A percentile compares a stretch with the other conserved stretches of the same genome.
phyloP scores from a whole-genome alignment of 2,329 filamentous ascomycete genomes.

The Trichoderma guizhouense region DNA sequence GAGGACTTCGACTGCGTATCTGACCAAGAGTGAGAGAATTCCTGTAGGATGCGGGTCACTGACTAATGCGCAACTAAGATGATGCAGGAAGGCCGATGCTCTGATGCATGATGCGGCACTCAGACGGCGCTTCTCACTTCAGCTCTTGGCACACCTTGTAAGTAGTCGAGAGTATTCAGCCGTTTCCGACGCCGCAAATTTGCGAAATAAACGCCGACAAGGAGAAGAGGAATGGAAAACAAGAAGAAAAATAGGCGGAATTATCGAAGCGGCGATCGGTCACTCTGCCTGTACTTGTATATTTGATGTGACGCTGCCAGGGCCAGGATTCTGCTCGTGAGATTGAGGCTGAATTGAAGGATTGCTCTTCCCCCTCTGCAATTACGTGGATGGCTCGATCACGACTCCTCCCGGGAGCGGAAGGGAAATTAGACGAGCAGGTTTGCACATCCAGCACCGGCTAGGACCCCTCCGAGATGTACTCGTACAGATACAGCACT shows the following conservation, averaged over 20 bases:
- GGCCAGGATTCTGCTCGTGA: constrained; percentile 5
- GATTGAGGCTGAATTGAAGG: constrained; percentile 16
- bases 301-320: neutral
- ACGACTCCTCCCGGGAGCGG: constrained; percentile 2
- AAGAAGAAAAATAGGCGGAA: neutral
- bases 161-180: neutral
- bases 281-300: neutral
- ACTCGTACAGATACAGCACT: neutral
- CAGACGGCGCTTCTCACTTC: neutral
- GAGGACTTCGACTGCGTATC: neutral
- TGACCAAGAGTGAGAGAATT: neutral
- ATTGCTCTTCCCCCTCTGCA: neutral
- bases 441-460: neutral
- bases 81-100: constrained; percentile 3
- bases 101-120: constrained; percentile 10
- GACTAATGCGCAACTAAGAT: neutral
- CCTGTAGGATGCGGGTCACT: neutral
- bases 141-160: neutral
- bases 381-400: constrained; percentile 8
- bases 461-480: neutral
- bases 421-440: constrained; percentile 11
- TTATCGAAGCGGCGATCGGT: neutral
- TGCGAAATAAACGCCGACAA: neutral
- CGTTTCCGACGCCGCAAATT: neutral
- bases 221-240: neutral